Evolutionary conservation across 805 yeast species (phyloP).

Genomic region (Diddensiella caesifluorescens): DNA sequence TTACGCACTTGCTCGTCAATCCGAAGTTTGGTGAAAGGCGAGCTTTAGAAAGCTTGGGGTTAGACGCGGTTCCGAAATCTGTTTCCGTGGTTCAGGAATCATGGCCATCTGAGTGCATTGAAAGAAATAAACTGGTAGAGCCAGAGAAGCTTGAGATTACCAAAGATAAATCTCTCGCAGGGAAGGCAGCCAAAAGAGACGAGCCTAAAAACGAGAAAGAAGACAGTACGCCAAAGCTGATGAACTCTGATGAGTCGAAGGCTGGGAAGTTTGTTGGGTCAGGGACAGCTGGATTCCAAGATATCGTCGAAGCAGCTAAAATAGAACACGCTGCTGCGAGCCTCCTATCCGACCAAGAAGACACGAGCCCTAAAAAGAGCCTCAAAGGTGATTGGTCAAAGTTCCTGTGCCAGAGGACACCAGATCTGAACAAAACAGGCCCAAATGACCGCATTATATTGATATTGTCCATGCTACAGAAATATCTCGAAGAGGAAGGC

Average conservation of each 20-base stretch:
- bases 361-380: background rate
- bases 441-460: slow-evolving; percentile 33
- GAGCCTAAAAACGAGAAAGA: too few relatives aligned
- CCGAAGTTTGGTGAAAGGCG: slow-evolving; percentile 5
- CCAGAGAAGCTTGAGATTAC: too few relatives aligned
- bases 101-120: slow-evolving; percentile 34
- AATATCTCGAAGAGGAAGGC: slow-evolving; percentile 32
- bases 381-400: background rate
- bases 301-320: slow-evolving; percentile 2
- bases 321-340: slow-evolving; percentile 1
- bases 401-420: slow-evolving; percentile 1
- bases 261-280: too few relatives aligned
- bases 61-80: slow-evolving; percentile 4
- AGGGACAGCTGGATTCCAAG: background rate
- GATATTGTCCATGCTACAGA: slow-evolving; percentile 31
- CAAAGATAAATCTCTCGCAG: too few relatives aligned
- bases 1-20: slow-evolving; percentile 29
- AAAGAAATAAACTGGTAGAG: slow-evolving; percentile 15
- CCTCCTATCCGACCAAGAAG: slow-evolving; percentile 8
- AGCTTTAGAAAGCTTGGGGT: slow-evolving; percentile 4
- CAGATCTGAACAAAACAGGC: background rate
- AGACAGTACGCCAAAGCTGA: too few relatives aligned
- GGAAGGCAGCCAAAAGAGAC: too few relatives aligned
- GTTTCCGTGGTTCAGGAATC: slow-evolving; percentile 18
- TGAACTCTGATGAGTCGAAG: too few relatives aligned